phyloP scores from a whole-genome alignment of 805 yeast genomes.

The Hanseniaspora lachancei region DNA sequence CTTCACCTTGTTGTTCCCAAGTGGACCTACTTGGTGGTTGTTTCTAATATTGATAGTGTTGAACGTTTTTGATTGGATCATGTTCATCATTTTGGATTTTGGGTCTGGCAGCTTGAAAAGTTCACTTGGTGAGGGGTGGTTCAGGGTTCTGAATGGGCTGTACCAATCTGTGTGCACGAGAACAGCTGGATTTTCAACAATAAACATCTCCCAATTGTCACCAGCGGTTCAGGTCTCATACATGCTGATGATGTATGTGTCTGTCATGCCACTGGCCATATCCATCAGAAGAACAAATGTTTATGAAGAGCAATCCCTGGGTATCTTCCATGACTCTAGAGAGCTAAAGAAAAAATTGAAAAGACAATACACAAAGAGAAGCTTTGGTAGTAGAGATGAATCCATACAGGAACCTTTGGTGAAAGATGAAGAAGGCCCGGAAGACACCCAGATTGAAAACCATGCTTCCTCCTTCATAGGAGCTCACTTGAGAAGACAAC shows the following conservation, averaged over 20 bases:
- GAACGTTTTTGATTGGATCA: slow-evolving; percentile 63
- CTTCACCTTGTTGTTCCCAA: slow-evolving; percentile 81
- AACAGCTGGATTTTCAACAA: slow-evolving; percentile 80
- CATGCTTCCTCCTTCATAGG: slow-evolving; percentile 53
- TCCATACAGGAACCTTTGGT: neutral
- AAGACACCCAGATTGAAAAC: slow-evolving; percentile 22
- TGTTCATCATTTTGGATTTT: slow-evolving; percentile 69
- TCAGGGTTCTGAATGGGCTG: slow-evolving; percentile 64
- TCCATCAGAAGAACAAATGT: slow-evolving; percentile 94
- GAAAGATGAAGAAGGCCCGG: neutral
- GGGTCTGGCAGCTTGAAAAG: slow-evolving; percentile 38
- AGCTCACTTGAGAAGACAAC: slow-evolving; percentile 77
- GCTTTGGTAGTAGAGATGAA: neutral
- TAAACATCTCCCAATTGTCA: slow-evolving; percentile 56
- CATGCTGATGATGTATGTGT: slow-evolving; percentile 94
- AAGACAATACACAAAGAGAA: slow-evolving; percentile 1
- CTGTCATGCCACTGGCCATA: slow-evolving; percentile 90
- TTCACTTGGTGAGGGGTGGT: slow-evolving; percentile 18
- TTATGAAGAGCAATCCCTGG: slow-evolving; percentile 91
- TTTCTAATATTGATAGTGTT: slow-evolving; percentile 56
- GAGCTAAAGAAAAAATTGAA: slow-evolving; percentile 5
- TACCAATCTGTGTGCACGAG: slow-evolving; percentile 87
- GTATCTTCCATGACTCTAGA: slow-evolving; percentile 33
- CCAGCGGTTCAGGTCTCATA: slow-evolving; percentile 91
- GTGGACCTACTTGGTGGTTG: slow-evolving; percentile 92